A percentile compares a stretch with the other conserved stretches of the same genome.
phyloP scores from a whole-genome alignment of 257 asterid genomes.

The Solanum pennellii region DNA sequence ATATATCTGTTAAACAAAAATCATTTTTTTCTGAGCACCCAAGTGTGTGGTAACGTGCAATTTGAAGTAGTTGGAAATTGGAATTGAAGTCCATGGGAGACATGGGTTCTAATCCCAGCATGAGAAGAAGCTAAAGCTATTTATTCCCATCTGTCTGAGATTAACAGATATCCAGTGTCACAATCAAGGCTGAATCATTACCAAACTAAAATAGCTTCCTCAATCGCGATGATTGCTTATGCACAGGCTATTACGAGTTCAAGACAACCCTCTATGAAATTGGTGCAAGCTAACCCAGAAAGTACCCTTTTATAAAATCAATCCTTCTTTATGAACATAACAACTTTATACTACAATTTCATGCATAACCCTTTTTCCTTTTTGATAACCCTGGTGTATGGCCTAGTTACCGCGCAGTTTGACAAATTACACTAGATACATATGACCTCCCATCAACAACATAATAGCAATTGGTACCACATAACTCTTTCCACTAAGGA shows the following conservation, averaged over 20 bases:
- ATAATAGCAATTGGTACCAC: neutral
- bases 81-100: neutral
- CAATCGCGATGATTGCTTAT: neutral
- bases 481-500: neutral
- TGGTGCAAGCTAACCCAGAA: neutral
- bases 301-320: neutral
- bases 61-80: neutral
- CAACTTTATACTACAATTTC: neutral
- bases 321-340: neutral
- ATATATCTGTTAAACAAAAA: neutral
- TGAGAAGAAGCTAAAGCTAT: neutral
- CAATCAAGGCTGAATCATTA: neutral
- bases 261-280: neutral
- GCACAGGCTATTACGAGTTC: neutral
- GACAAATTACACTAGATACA: neutral
- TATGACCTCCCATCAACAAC: neutral
- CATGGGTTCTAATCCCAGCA: neutral
- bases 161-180: neutral
- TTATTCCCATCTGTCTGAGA: neutral
- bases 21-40: neutral
- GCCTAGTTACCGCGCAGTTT: neutral
- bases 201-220: neutral
- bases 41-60: neutral
- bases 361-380: neutral
- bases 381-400: neutral